phyloP scores from a whole-genome alignment of 164 flowering plant species.

The Euptelea pleiosperma region DNA sequence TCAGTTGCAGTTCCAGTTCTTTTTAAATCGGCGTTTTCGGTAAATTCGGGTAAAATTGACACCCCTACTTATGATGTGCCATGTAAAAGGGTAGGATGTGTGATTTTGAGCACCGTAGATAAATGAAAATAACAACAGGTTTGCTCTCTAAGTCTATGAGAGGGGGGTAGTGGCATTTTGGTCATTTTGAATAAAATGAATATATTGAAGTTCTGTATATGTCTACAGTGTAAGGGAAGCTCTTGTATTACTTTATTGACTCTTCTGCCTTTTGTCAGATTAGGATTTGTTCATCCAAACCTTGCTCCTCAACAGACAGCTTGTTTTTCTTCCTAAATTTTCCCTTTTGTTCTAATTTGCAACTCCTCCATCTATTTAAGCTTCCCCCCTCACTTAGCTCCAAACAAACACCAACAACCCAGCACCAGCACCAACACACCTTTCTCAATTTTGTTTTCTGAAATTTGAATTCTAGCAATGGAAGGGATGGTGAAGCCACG shows the following conservation, averaged over 20 bases:
- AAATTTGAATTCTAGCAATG: slow-evolving; percentile 19
- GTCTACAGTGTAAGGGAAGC: background rate
- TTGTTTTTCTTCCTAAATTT: slow-evolving; percentile 21
- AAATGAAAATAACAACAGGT: too few relatives aligned
- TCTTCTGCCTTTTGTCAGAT: slow-evolving; percentile 18
- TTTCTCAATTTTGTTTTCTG: slow-evolving; percentile 19
- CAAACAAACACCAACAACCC: slow-evolving; percentile 20
- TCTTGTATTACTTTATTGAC: slow-evolving; percentile 22
- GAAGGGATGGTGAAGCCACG: slow-evolving; percentile 26
- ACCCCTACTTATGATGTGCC: too few relatives aligned
- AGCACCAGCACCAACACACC: slow-evolving; percentile 16
- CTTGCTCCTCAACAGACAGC: slow-evolving; percentile 26
- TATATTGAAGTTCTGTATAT: too few relatives aligned
- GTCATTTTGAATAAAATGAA: too few relatives aligned
- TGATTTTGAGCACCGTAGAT: too few relatives aligned
- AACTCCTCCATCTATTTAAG: slow-evolving; percentile 9
- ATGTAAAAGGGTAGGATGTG: too few relatives aligned
- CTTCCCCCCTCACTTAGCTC: background rate
- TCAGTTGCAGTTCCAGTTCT: too few relatives aligned
- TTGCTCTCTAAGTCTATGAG: too few relatives aligned
- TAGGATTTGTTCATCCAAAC: slow-evolving; percentile 25
- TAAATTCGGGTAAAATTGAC: too few relatives aligned
- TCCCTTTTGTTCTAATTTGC: background rate
- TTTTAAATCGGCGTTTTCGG: too few relatives aligned
- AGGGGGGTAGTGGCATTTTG: too few relatives aligned